Conservation (phyloP, 2,329 filamentous ascomycete species). For the Cadophora sp. region DNA sequence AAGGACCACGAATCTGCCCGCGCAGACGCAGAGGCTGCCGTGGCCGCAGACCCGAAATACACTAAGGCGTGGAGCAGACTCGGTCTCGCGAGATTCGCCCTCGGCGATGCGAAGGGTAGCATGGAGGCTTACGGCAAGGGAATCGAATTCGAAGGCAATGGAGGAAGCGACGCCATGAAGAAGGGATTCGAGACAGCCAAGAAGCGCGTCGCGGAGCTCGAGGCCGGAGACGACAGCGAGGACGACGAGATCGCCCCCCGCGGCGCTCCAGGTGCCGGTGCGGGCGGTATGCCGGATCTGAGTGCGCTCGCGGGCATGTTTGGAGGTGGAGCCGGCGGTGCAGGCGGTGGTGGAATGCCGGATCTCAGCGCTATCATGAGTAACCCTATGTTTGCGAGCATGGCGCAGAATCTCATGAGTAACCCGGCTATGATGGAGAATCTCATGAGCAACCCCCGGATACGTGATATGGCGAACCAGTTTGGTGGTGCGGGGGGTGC, state of each 20-base stretch:
- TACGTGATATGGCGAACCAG: slow-evolving; percentile 85
- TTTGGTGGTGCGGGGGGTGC: slow-evolving; percentile 62
- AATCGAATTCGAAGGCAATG: slow-evolving; percentile 92
- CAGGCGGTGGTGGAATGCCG: slow-evolving; percentile 82
- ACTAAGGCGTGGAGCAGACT: slow-evolving; percentile 97
- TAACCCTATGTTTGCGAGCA: slow-evolving; percentile 97
- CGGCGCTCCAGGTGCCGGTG: slow-evolving; percentile 49
- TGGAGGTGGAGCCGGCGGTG: slow-evolving; percentile 67
- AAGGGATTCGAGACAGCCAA: slow-evolving; percentile 95
- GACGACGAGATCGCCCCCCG: slow-evolving; percentile 58
- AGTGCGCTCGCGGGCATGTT: slow-evolving; percentile 75
- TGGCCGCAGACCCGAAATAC: slow-evolving; percentile 87
- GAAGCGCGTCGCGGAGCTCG: slow-evolving; percentile 83
- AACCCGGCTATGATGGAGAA: slow-evolving; percentile 93
- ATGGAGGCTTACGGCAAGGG: slow-evolving; percentile 96
- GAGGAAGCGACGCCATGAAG: slow-evolving; percentile 96
- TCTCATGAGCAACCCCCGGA: slow-evolving; percentile 90
- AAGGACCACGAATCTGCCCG: slow-evolving; percentile 84
- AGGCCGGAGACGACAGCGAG: slow-evolving; percentile 54
- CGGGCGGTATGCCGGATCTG: slow-evolving; percentile 74
- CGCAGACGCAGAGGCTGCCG: slow-evolving; percentile 89
- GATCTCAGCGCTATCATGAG: slow-evolving; percentile 88
- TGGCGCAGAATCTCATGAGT: slow-evolving; percentile 97
- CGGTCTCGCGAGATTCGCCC: slow-evolving; percentile 87
- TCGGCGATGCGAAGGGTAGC: slow-evolving; percentile 87